These are phyloP conservation scores for Graphilbum sp. DNA, from an alignment of 2,329 filamentous ascomycete species.

Conservation along the genomic window DNA sequence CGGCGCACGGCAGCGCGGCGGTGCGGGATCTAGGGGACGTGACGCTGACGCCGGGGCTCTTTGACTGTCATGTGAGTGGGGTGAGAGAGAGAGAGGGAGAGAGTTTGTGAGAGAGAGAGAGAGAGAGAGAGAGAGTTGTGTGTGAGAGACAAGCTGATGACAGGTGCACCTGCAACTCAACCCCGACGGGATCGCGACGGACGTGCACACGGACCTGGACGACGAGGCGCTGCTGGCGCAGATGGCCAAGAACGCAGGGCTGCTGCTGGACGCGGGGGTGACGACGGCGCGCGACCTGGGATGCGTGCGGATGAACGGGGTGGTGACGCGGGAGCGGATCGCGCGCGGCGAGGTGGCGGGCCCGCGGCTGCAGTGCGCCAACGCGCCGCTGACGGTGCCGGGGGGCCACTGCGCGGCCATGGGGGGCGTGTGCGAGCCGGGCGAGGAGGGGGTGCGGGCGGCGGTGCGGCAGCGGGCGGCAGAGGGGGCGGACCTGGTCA, in stretches of 20 bases:
- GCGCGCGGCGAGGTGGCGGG: conserved; percentile 4
- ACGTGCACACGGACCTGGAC: background rate
- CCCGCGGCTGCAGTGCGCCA: conserved; percentile 6
- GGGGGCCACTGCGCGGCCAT: conserved; percentile 6
- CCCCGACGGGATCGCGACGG: conserved; percentile 1
- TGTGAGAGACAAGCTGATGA: no score
- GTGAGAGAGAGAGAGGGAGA: background rate
- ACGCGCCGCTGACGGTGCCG: conserved; percentile 8
- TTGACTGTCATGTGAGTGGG: conserved; percentile 8
- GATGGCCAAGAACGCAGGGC: conserved; percentile 6
- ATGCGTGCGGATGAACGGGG: conserved; percentile 1
- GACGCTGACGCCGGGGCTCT: conserved; percentile 7
- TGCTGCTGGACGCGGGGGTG: conserved; percentile 7
- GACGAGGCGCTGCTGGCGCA: conserved; percentile 6
- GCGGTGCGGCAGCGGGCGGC: conserved; percentile 6
- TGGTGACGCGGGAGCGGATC: conserved; percentile 4
- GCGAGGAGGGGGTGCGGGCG: conserved; percentile 5
- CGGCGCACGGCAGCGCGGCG: background rate
- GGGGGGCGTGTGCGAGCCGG: conserved; percentile 4
- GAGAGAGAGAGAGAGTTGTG: no score
- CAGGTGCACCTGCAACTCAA: conserved; percentile 5
- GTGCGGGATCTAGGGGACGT: conserved; percentile 7
- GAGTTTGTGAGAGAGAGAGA: no score
- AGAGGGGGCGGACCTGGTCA: conserved; percentile 8
- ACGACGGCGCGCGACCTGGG: conserved; percentile 8